Base-by-base conservation (phyloP, 1,139 yeast species). In the Scheffersomyces segobiensis region DNA sequence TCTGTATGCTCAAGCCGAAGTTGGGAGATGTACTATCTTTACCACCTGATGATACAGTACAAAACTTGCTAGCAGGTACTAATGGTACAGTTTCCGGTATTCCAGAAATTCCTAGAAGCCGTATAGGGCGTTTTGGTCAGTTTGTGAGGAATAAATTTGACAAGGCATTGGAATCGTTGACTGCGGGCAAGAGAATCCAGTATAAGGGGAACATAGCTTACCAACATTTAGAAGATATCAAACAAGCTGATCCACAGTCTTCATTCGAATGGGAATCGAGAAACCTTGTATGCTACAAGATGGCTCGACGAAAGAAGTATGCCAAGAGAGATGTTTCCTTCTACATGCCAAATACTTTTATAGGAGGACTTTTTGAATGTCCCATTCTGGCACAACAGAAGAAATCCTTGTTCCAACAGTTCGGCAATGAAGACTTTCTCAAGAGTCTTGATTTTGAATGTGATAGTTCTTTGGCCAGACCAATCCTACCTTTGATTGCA, bases 311-410 rank as follows among this genome's bases (percentile, higher is more conserved):
- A 46, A 83, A 84, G 66, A 82, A 85, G 65, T 89, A 86, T 65
- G 86, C 87, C 1, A 69, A 70, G 46, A 74, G 89, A 53, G 71
- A 79, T 24, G 62, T 84, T 47, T 77, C 83, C 6, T 69, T 87
- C 20, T 88, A 81, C 65, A 72, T 85, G 26, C 92, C 93, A 0
- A 76, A 79, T 52, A 81, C 88, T 0, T 81, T 85, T 70, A 84
- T 89, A 1, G 96, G 96, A 5, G 93, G 88, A 0, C 63, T 89
- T 7, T 89, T 80, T 67, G 81, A 81, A 61, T 87, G 91, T 65
- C 75, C 80, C 2, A 62, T 82, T 0, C 67, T 78, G 2, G 59
- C 63, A 7, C 70, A 59, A 57, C 61, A 49, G 63, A 74, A 67
- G 55, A 57, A 56, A 17, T 57, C 65, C 48, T 59, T 72, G 2